These are phyloP conservation scores for Pseudogymnoascus sp. DNA, from an alignment of 2,329 filamentous ascomycete species.

Conservation along the genomic window DNA sequence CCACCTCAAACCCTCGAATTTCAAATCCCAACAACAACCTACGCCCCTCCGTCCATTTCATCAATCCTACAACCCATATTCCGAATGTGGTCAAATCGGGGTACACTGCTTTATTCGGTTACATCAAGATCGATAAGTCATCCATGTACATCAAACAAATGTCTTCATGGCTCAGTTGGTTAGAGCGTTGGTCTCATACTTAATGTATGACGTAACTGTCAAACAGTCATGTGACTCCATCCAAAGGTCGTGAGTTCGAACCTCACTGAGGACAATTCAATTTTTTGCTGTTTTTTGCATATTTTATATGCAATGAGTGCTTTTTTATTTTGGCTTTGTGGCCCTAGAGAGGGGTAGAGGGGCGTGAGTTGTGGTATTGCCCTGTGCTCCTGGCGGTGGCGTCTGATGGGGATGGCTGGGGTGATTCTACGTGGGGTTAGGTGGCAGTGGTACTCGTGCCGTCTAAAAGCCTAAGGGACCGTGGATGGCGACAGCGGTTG, in stretches of 20 bases:
- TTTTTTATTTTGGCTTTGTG: no score
- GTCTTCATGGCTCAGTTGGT: slow-evolving; percentile 31
- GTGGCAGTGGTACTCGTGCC: no score
- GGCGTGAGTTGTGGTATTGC: no score
- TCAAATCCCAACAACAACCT: neutral
- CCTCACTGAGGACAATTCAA: slow-evolving; percentile 8
- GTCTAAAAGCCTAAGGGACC: no score
- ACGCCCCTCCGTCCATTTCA: neutral
- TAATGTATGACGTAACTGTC: slow-evolving; percentile 5
- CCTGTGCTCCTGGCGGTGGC: no score
- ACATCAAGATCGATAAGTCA: neutral
- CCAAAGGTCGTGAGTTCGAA: slow-evolving; percentile 10
- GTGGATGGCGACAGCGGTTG: no score
- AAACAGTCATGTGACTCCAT: neutral
- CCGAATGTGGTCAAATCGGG: neutral
- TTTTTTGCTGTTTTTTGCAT: no score
- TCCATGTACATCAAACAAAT: neutral
- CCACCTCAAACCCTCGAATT: neutral
- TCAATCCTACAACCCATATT: neutral
- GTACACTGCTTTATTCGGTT: neutral
- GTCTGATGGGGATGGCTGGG: no score
- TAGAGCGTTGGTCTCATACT: slow-evolving; percentile 30
- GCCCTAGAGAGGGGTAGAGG: no score
- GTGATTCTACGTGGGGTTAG: no score
- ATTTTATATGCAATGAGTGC: no score